Conservation (phyloP, 805 yeast species). For the Alloascoidea hylecoeti region DNA sequence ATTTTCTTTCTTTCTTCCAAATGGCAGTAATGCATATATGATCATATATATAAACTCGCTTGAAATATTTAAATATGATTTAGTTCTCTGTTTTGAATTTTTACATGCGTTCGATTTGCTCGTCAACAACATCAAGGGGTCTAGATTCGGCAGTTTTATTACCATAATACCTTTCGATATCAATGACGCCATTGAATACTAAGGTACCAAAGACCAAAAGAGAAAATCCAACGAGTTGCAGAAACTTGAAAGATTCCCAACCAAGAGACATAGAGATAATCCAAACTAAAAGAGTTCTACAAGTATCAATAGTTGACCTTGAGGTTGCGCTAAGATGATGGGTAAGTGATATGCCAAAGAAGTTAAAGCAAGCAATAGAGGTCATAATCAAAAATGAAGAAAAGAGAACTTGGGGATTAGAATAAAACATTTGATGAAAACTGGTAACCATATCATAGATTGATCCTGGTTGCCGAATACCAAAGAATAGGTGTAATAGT, state of each 20-base stretch:
- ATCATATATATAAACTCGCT: no score
- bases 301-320: constrained; percentile 66
- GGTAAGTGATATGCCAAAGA: constrained; percentile 59
- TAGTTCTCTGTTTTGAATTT: no score
- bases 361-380: constrained; percentile 60
- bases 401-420: constrained; percentile 24
- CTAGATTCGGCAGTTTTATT: constrained; percentile 9
- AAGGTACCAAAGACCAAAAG: constrained; percentile 59
- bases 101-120: constrained; percentile 22
- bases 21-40: no score
- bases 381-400: constrained; percentile 55
- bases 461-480: constrained; percentile 28
- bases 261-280: constrained; percentile 51
- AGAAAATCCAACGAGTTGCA: constrained; percentile 52
- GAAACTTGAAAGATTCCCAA: constrained; percentile 55
- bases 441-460: constrained; percentile 42
- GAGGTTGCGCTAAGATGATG: constrained; percentile 57
- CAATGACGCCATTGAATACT: constrained; percentile 55
- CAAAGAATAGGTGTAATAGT: constrained; percentile 25
- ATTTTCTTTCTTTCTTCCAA: no score
- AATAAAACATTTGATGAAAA: constrained; percentile 29
- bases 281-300: constrained; percentile 69
- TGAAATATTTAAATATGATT: no score
- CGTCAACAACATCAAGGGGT: constrained; percentile 23
- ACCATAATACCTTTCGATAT: constrained; percentile 26